These are phyloP conservation scores for Aspergillus candidus DNA, from an alignment of 2,329 filamentous ascomycete species.

Conservation along the genomic window DNA sequence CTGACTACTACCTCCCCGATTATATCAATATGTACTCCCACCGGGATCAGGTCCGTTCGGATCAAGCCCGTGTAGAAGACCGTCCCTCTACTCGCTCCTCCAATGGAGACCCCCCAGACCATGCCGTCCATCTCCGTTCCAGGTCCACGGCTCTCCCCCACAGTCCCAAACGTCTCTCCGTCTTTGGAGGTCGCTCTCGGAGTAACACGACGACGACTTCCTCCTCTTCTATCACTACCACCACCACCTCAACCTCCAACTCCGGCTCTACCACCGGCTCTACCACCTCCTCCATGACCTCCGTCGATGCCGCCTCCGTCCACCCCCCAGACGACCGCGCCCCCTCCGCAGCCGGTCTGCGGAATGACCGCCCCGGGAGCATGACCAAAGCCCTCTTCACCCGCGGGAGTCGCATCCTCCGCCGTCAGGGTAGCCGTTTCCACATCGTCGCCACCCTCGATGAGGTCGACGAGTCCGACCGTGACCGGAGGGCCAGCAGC, in stretches of 20 bases:
- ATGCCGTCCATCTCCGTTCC: slow-evolving; percentile 30
- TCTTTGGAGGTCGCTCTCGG: slow-evolving; percentile 36
- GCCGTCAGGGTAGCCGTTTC: slow-evolving; percentile 43
- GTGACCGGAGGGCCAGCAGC: slow-evolving; percentile 22
- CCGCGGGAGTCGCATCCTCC: slow-evolving; percentile 43
- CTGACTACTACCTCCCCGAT: background rate
- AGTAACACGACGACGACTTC: slow-evolving; percentile 48
- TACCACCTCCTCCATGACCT: slow-evolving; percentile 38
- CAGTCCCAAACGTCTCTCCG: slow-evolving; percentile 36
- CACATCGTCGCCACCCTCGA: slow-evolving; percentile 38
- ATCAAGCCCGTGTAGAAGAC: slow-evolving; percentile 9
- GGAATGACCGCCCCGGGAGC: slow-evolving; percentile 31
- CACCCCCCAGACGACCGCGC: slow-evolving; percentile 29
- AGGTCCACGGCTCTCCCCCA: slow-evolving; percentile 31
- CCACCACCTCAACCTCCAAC: slow-evolving; percentile 27
- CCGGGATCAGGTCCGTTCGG: slow-evolving; percentile 6
- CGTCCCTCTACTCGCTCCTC: slow-evolving; percentile 28
- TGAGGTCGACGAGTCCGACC: slow-evolving; percentile 31
- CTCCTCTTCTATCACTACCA: slow-evolving; percentile 40
- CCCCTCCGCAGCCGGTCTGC: slow-evolving; percentile 20
- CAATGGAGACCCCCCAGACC: slow-evolving; percentile 27
- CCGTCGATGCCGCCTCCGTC: slow-evolving; percentile 25
- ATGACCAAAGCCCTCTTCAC: slow-evolving; percentile 37
- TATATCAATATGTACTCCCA: background rate
- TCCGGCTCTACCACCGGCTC: slow-evolving; percentile 40